These are phyloP conservation scores for Thermochaetoides thermophila DNA, from an alignment of 495 filamentous ascomycete genomes.

Conservation along the genomic window DNA sequence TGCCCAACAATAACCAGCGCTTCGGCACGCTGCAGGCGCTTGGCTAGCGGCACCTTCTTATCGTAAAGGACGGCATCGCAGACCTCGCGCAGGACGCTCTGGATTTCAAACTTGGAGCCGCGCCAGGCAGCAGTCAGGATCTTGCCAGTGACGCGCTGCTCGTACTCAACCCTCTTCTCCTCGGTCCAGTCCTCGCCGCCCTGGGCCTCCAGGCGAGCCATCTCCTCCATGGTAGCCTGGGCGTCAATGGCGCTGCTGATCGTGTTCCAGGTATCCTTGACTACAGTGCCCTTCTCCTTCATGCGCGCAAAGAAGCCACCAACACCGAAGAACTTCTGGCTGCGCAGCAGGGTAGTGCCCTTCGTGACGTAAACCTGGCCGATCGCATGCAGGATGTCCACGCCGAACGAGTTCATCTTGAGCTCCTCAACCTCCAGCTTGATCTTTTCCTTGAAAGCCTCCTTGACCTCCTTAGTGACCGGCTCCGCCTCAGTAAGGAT, in stretches of 20 bases:
- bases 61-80: slow-evolving; percentile 55
- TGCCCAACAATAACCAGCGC: slow-evolving; percentile 77
- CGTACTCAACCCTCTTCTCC: slow-evolving; percentile 93
- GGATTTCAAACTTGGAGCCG: slow-evolving; percentile 95
- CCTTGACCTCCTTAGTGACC: slow-evolving; percentile 63
- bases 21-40: slow-evolving; percentile 81
- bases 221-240: slow-evolving; percentile 97
- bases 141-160: slow-evolving; percentile 90
- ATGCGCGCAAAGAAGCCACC: slow-evolving; percentile 83
- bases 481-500: slow-evolving; percentile 98
- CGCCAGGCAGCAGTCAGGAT: slow-evolving; percentile 97
- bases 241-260: slow-evolving; percentile 96
- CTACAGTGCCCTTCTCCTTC: slow-evolving; percentile 91
- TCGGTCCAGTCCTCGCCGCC: slow-evolving; percentile 98
- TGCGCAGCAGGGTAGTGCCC: slow-evolving; percentile 74
- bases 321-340: slow-evolving; percentile 92
- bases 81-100: slow-evolving; percentile 84
- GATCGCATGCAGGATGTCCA: slow-evolving; percentile 94
- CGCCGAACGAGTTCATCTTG: slow-evolving; percentile 97
- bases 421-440: slow-evolving; percentile 92
- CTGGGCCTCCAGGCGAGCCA: slow-evolving; percentile 89
- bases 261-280: slow-evolving; percentile 97
- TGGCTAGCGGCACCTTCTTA: slow-evolving; percentile 66
- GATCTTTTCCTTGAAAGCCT: slow-evolving; percentile 84
- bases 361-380: slow-evolving; percentile 80